A percentile compares a stretch with the other conserved stretches of the same genome.
Evolutionary conservation across 2,329 filamentous ascomycete species (phyloP).

Genomic region (Orbilia quercus): DNA sequence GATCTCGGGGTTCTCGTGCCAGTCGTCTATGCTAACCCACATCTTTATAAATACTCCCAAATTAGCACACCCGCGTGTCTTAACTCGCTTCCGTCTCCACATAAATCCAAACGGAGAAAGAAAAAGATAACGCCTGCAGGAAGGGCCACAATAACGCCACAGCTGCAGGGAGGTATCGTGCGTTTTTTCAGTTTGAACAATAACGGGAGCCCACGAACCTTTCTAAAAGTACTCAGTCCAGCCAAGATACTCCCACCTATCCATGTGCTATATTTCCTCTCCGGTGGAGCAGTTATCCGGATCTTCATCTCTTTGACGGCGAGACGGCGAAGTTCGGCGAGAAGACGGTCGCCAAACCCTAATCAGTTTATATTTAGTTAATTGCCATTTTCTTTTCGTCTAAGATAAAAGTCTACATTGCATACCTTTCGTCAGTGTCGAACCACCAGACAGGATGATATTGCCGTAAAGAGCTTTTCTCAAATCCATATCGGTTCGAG

Average conservation of each 20-base stretch:
- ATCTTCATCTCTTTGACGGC: constrained; percentile 99
- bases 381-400: constrained; percentile 11
- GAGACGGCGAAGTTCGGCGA: constrained; percentile 90
- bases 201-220: constrained; percentile 70
- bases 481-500: constrained; percentile 92
- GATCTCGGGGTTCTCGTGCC: constrained; percentile 99
- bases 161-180: background rate
- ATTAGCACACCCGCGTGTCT: constrained; percentile 42
- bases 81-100: constrained; percentile 21
- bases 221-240: constrained; percentile 96
- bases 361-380: constrained; percentile 7
- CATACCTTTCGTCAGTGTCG: constrained; percentile 85
- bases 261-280: constrained; percentile 99
- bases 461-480: constrained; percentile 94
- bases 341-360: constrained; percentile 87
- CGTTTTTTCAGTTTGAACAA: background rate
- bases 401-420: constrained; percentile 16
- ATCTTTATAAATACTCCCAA: constrained; percentile 71
- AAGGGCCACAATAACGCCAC: background rate
- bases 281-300: constrained; percentile 97
- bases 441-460: constrained; percentile 95
- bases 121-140: background rate
- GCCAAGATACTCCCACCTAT: constrained; percentile 98
- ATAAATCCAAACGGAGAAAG: background rate
- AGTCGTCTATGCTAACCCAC: constrained; percentile 99